Percentiles rank a stretch among this genome's conserved stretches.
phyloP scores from a whole-genome alignment of 495 filamentous ascomycete genomes.

The Elaphomyces granulatus region DNA sequence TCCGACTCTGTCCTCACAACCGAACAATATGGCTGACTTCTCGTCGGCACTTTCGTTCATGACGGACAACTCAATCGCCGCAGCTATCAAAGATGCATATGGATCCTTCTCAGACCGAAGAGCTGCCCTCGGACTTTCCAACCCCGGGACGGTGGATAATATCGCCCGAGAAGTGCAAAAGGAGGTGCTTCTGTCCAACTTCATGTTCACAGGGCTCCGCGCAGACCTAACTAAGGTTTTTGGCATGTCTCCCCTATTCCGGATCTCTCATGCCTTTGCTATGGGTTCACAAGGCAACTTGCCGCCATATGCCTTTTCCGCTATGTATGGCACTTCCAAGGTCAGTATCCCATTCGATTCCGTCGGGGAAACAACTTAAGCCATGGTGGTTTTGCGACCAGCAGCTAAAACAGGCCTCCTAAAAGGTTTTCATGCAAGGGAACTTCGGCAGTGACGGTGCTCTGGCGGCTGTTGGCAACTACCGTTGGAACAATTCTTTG shows the following conservation, averaged over 20 bases:
- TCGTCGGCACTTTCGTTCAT: conserved; percentile 50
- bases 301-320: conserved; percentile 88
- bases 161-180: conserved; percentile 85
- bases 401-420: conserved; percentile 1
- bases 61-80: conserved; percentile 54
- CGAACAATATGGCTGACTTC: conserved; percentile 28
- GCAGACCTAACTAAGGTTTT: conserved; percentile 94
- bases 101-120: conserved; percentile 70
- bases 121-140: conserved; percentile 71
- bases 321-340: conserved; percentile 81
- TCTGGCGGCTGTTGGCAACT: conserved; percentile 76
- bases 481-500: conserved; percentile 60
- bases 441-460: conserved; percentile 82
- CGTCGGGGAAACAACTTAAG: conserved; percentile 1
- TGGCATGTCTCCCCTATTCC: conserved; percentile 84
- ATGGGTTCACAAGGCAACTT: conserved; percentile 70
- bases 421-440: conserved; percentile 85
- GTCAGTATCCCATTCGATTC: conserved; percentile 36
- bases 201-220: conserved; percentile 86
- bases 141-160: conserved; percentile 85
- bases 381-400: background rate
- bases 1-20: no score
- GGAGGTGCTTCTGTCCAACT: conserved; percentile 87
- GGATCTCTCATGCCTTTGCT: conserved; percentile 90
- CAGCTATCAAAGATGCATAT: conserved; percentile 62